Evolutionary conservation across 129 eudicot species (phyloP), one percentile per base, ranked within the genome.

Genomic region (Smallanthus sonchifolius): DNA sequence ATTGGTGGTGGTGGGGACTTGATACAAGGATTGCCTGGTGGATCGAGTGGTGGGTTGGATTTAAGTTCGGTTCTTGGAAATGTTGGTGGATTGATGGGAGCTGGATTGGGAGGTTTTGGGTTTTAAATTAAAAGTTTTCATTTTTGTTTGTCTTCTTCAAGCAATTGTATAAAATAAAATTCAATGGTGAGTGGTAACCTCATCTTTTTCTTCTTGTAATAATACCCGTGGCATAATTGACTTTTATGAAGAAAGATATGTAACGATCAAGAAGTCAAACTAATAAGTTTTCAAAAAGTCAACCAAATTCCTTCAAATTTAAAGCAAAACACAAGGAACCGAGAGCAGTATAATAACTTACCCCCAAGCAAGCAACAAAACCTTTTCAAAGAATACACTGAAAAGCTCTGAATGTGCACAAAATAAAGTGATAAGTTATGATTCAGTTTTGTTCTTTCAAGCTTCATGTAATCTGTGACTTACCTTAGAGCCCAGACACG

Each of bases 401-500:
- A 92, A 88, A 76, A 91, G 81, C 82, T 88, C 95, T 17, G 95
- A 91, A 77, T 91, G 97, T 32, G 97, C 97, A n/a, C n/a, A n/a
- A n/a, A n/a, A n/a, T n/a, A n/a, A n/a, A n/a, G n/a, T n/a, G n/a
- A n/a, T n/a, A n/a, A n/a, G n/a, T n/a, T n/a, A n/a, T n/a, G n/a
- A n/a, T n/a, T n/a, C n/a, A n/a, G n/a, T n/a, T 6, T 55, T 55
- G 4, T 24, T 16, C 5, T 19, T 63, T 13, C 11, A 15, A 32
- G 17, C 16, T 35, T 35, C 19, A 34, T 62, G 51, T 56, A 66
- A 40, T 45, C 39, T 32, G 45, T 35, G 37, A 35, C 74, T n/a
- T 51, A 84, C 97, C 97, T 88, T 76, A 91, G 83, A 20, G 97
- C 97, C 97, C 97, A 91, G 37, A 91, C 66, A 44, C 97, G 91